Percentiles rank a stretch among this genome's conserved stretches.
Conservation (phyloP, 257 asterid species). For the Forsythia viridissima region DNA sequence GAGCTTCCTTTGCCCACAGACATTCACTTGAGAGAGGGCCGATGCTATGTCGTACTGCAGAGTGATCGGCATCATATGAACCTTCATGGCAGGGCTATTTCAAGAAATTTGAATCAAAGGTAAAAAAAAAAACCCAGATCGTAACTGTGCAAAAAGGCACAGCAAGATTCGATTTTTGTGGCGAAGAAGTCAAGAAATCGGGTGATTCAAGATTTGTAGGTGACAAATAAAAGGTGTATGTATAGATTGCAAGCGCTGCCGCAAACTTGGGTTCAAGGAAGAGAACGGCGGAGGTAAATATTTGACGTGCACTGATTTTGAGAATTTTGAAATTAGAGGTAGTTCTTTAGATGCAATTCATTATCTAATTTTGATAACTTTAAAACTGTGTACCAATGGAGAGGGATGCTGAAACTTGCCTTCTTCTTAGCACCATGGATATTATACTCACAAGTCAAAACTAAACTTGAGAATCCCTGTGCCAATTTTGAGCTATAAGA, state of each 20-base stretch:
- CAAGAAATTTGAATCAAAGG: not conserved
- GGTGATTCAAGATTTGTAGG: not conserved
- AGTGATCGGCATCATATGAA: slow-evolving; percentile 44
- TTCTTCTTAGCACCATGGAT: not conserved
- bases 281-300: not conserved
- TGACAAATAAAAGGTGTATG: not conserved
- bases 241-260: not conserved
- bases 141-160: not conserved
- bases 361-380: not conserved
- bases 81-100: slow-evolving; percentile 31
- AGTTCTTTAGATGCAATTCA: not conserved
- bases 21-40: slow-evolving; percentile 32
- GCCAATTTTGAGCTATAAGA: not conserved
- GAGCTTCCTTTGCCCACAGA: slow-evolving; percentile 43
- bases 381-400: not conserved
- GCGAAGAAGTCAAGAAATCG: not conserved
- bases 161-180: not conserved
- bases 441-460: not conserved
- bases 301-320: not conserved
- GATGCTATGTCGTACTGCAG: slow-evolving; percentile 46
- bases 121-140: slow-evolving; percentile 2
- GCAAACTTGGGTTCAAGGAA: not conserved
- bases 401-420: not conserved
- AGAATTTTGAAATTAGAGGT: not conserved
- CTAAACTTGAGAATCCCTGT: not conserved